Evolutionary conservation across 2,329 filamentous ascomycete species (phyloP), one percentile per base, ranked within the genome.

Genomic region (Hymenoscyphus occultus): DNA sequence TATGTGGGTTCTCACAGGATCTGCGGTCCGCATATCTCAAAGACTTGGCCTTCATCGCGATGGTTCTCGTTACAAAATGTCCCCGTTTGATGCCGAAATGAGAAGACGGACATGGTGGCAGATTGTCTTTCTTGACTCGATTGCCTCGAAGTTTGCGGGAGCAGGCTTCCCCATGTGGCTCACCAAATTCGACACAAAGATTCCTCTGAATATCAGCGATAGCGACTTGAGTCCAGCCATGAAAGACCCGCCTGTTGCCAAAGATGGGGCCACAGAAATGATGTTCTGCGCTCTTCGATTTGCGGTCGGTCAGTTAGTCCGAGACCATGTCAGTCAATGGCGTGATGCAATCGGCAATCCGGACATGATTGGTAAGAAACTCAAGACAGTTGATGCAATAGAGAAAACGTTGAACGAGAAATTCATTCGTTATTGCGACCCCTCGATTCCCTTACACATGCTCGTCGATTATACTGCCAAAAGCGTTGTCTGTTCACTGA

Each of bases 41-140:
- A 77, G 80, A 16, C 78, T 83, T 48, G 82, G 82, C 1, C 74
- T 84, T 12, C 82, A 84, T 69, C 76, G 78, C 6, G 82, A 84
- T 58, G 70, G 71, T n/a, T 68, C 69, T 39, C 68, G 64, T 35
- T 68, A 70, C 69, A 78, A 77, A 3, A 74, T 74, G 9, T 71
- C 72, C 2, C 80, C 83, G 0, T 89, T 85, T 66, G 82, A 88
- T 66, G 80, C 81, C 2, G 84, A 89, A 74, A 82, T 88, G 75
- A 81, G 86, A 39, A 80, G 87, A 19, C 80, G 87, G 2, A 74
- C 88, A 0, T 90, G 86, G 83, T 85, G 84, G 78, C 84, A 88
- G 67, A 80, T 89, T 19, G 76, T 87, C 39, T 81, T 86, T n/a
- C 79, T 88, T 1, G 87, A 90, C 70, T 79, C 84, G 14, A 81